phyloP scores from a whole-genome alignment of 2,329 filamentous ascomycete genomes.

The Colletotrichum abscissum region DNA sequence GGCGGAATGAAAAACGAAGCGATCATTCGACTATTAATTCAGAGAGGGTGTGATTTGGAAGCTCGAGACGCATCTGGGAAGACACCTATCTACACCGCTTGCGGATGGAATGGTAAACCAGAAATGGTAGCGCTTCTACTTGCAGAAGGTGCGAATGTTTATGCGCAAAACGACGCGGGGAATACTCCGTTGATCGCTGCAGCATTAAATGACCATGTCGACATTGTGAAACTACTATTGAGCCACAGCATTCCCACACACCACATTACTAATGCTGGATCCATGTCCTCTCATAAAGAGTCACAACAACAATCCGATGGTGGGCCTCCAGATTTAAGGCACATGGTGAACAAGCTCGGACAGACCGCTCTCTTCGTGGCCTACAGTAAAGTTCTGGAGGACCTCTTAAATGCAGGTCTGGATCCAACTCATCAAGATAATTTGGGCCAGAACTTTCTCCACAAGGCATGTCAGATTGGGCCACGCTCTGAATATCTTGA shows the following conservation, averaged over 20 bases:
- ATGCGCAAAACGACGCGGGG: neutral
- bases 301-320: no score
- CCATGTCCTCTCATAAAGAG: no score
- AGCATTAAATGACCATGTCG: no score
- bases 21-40: no score
- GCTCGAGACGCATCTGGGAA: no score
- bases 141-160: neutral
- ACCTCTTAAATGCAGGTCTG: neutral
- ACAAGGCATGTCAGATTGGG: no score
- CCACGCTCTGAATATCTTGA: no score
- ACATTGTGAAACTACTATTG: neutral
- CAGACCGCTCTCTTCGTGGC: neutral
- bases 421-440: neutral
- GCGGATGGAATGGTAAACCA: accelerated
- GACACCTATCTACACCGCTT: neutral
- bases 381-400: accelerated
- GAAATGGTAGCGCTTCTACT: neutral
- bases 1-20: no score
- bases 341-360: neutral
- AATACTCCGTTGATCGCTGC: neutral
- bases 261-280: neutral
- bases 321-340: no score
- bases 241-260: neutral
- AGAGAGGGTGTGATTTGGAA: no score
- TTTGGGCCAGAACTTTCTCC: neutral